Conservation (phyloP, 2,329 filamentous ascomycete genomes). For the Lachnellula hyalina region DNA sequence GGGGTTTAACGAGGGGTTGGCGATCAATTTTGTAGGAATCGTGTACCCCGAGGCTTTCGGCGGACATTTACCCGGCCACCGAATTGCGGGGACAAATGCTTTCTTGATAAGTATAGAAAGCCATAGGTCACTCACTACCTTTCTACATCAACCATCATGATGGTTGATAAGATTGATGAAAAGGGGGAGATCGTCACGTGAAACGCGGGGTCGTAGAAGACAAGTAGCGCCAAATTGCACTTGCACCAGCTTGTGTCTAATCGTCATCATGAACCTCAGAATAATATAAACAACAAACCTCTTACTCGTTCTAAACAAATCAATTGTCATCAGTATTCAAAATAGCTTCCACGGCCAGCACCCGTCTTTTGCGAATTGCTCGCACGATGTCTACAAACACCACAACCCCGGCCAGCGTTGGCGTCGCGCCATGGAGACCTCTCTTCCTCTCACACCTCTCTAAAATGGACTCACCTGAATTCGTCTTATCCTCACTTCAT, state of each 20-base stretch:
- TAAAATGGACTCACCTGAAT: slow-evolving; percentile 35
- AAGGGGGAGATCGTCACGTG: background rate
- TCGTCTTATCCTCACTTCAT: slow-evolving; percentile 42
- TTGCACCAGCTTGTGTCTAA: background rate
- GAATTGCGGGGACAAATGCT: background rate
- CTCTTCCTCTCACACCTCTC: slow-evolving; percentile 31
- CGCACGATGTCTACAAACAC: slow-evolving; percentile 29
- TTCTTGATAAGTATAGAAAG: background rate
- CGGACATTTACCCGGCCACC: background rate
- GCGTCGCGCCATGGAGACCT: slow-evolving; percentile 31
- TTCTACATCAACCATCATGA: background rate
- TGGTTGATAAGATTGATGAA: background rate
- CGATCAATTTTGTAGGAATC: background rate
- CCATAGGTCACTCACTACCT: background rate
- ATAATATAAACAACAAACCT: background rate
- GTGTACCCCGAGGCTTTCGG: background rate
- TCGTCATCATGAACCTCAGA: slow-evolving; percentile 4
- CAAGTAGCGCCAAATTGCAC: background rate
- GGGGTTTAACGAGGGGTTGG: background rate
- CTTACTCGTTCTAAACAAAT: background rate
- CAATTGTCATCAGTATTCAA: slow-evolving; percentile 13
- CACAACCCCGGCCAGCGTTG: slow-evolving; percentile 18
- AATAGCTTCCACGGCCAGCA: slow-evolving; percentile 27
- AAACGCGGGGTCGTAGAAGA: background rate
- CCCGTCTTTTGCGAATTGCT: slow-evolving; percentile 24